A percentile compares a stretch with the other conserved stretches of the same genome.
Evolutionary conservation across 345 rosid species (phyloP).

Genomic region (Syzygium aromaticum): DNA sequence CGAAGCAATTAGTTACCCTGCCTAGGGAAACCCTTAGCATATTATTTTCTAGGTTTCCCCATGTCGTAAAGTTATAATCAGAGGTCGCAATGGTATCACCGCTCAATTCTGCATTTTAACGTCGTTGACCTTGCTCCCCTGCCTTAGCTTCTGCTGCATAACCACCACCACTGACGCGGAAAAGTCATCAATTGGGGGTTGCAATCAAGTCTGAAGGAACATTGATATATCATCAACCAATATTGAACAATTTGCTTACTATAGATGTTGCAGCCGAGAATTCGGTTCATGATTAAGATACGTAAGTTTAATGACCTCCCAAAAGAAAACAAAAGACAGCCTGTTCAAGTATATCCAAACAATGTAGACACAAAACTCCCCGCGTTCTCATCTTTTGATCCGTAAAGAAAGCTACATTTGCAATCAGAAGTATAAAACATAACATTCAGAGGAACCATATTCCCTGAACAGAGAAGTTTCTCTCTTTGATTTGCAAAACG

Average conservation of each 20-base stretch:
- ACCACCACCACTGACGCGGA: background rate
- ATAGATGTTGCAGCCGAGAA: background rate
- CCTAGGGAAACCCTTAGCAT: background rate
- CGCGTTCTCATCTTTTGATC: background rate
- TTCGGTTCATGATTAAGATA: background rate
- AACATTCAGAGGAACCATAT: background rate
- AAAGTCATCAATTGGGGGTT: background rate
- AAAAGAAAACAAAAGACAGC: background rate
- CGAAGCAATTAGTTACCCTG: background rate
- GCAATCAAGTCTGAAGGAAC: background rate
- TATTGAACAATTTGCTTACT: background rate
- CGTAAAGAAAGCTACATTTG: background rate
- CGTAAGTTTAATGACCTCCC: background rate
- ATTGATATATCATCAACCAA: background rate
- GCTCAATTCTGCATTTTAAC: background rate
- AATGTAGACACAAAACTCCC: background rate
- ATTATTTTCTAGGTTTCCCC: background rate
- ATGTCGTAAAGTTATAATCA: background rate
- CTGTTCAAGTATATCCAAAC: background rate
- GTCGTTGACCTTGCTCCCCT: background rate
- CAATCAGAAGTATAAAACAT: background rate
- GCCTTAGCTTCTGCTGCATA: background rate
- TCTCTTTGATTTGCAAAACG: background rate
- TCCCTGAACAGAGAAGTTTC: background rate
- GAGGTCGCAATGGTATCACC: background rate